These are phyloP conservation scores for Metschnikowia shivogae DNA, from an alignment of 805 yeast genomes.

Conservation along the genomic window DNA sequence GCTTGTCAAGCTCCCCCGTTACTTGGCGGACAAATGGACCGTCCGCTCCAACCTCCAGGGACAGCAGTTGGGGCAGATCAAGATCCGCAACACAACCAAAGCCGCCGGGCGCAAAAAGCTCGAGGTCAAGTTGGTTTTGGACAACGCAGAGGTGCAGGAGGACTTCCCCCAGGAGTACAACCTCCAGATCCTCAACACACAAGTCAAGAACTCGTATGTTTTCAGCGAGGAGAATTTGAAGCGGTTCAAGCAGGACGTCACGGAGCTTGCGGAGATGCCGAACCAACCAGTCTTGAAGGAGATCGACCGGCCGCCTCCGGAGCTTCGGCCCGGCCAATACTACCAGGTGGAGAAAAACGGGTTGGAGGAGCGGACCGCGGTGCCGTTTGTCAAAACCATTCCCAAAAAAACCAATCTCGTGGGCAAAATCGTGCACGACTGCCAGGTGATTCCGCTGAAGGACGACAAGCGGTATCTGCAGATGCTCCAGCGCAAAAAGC, in stretches of 20 bases:
- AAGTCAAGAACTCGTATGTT: constrained; percentile 80
- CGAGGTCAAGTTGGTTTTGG: constrained; percentile 55
- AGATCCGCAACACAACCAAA: constrained; percentile 52
- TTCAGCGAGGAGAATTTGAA: constrained; percentile 73
- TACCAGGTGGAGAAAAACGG: constrained; percentile 31
- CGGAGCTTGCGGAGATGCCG: constrained; percentile 51
- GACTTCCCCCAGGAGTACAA: constrained; percentile 81
- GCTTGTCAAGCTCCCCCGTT: constrained; percentile 88
- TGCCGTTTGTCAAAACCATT: constrained; percentile 83
- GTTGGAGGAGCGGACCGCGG: constrained; percentile 37
- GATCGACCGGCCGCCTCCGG: constrained; percentile 18
- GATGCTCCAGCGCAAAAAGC: constrained; percentile 51
- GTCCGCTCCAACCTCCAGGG: constrained; percentile 59
- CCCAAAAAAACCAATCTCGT: constrained; percentile 82
- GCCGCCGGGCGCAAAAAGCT: constrained; percentile 21
- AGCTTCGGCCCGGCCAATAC: constrained; percentile 17
- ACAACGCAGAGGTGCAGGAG: constrained; percentile 28
- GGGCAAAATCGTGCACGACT: constrained; percentile 90
- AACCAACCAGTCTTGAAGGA: constrained; percentile 46
- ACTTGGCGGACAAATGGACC: constrained; percentile 78
- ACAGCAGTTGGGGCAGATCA: constrained; percentile 73
- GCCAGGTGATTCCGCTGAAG: constrained; percentile 78
- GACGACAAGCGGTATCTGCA: constrained; percentile 66
- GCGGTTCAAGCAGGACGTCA: constrained; percentile 36
- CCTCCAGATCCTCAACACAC: constrained; percentile 68